Evolutionary conservation across 139 green algal genomes (phyloP), one percentile per base, ranked within the genome.

Genomic region (Monoraphidium neglectum): DNA sequence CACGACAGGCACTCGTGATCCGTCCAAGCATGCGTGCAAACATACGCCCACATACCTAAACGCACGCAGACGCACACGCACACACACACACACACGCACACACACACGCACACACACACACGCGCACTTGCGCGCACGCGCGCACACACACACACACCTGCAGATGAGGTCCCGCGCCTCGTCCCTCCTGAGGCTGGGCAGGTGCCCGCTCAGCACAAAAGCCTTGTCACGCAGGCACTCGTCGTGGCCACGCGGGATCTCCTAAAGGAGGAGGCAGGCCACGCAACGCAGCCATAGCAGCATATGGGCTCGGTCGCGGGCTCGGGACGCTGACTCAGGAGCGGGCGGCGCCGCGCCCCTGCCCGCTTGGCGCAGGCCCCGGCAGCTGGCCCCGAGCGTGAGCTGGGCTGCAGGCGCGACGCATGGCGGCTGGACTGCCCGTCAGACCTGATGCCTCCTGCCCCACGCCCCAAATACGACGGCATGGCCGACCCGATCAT

Each of bases 151-250:
- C 87, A 80, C 28, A 91, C 92, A 28, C 91, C 92, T 80, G 98
- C 92, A 0, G 84, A 99, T 93, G 8, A 95, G 83, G 75, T 97
- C 89, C 53, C 89, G 89, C 1, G 90, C 90, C 62, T 96, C 86
- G 2, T 91, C 79, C 0, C 96, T 84, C 23, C 74, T 84, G 77
- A 99, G 80, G 12, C 78, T 91, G 83, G 95, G 87, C 85, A 97
- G 82, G 46, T 92, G 80, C 1, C 94, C 94, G 0, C 79, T 92
- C 68, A 99, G 88, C 66, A 98, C 96, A 88, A 99, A 97, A 12
- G 92, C 96, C 67, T 93, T 84, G 60, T 89, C 91, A 0, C 79
- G 87, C 30, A 99, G 86, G 77, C 86, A 93, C 69, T 98, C 92
- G 32, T 94, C 90, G 72, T 97, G 91, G 21, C 94, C 95, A 32